These are phyloP conservation scores for Xerocomellus amylosporus DNA, from an alignment of 768 basidiomycete genomes.

Conservation along the genomic window DNA sequence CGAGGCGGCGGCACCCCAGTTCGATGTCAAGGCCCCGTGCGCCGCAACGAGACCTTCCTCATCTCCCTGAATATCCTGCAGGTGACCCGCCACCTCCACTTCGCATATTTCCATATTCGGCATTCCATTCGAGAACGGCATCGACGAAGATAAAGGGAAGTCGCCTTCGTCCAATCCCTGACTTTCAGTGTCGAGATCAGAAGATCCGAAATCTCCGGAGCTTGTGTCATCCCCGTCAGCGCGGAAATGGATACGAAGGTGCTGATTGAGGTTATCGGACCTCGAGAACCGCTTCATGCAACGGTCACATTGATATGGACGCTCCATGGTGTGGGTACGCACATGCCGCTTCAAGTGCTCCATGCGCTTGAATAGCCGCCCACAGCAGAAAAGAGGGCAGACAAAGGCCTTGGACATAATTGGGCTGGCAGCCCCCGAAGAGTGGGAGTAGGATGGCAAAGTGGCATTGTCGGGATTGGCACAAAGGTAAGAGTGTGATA, in stretches of 20 bases:
- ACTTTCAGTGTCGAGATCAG: slow-evolving; percentile 33
- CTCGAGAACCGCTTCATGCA: slow-evolving; percentile 85
- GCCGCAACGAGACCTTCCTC: slow-evolving; percentile 53
- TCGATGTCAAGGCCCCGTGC: slow-evolving; percentile 16
- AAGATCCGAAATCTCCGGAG: slow-evolving; percentile 27
- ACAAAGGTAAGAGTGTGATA: slow-evolving; percentile 18
- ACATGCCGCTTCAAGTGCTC: slow-evolving; percentile 89
- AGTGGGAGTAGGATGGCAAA: slow-evolving; percentile 21
- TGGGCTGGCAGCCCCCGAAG: slow-evolving; percentile 22
- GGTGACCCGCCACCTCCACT: slow-evolving; percentile 55
- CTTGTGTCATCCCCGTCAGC: slow-evolving; percentile 30
- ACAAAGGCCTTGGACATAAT: slow-evolving; percentile 64
- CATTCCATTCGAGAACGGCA: slow-evolving; percentile 30
- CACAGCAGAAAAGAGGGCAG: slow-evolving; percentile 83
- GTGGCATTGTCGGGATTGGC: slow-evolving; percentile 12
- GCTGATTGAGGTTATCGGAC: slow-evolving; percentile 87
- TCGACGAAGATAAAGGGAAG: slow-evolving; percentile 21
- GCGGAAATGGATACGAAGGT: slow-evolving; percentile 69
- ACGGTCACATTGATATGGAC: slow-evolving; percentile 70
- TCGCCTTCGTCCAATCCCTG: slow-evolving; percentile 36
- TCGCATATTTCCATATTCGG: slow-evolving; percentile 56
- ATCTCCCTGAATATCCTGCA: slow-evolving; percentile 55
- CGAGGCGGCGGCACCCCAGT: slow-evolving; percentile 13
- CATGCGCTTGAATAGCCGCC: slow-evolving; percentile 84
- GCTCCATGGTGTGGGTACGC: slow-evolving; percentile 86